Conservation (phyloP, 2,329 filamentous ascomycete species). For the Neofusicoccum parvum region DNA sequence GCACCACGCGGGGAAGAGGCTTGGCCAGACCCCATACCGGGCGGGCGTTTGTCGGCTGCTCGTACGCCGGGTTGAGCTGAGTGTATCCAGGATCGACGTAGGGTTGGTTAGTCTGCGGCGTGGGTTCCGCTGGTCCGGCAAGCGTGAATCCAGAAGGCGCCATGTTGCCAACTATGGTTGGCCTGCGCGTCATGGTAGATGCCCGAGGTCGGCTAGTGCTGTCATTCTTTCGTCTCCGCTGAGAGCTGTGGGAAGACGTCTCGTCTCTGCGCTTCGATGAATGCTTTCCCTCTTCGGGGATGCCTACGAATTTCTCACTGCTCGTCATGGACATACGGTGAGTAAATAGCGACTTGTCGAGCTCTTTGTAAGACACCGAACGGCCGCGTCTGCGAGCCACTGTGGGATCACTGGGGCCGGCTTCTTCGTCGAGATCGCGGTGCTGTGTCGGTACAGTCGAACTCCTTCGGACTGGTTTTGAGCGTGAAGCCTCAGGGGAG, state of each 20-base stretch:
- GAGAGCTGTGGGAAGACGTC: background rate
- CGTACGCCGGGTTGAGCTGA: slow-evolving; percentile 57
- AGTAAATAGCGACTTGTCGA: background rate
- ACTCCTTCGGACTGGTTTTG: slow-evolving; percentile 6
- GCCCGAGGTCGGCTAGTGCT: background rate
- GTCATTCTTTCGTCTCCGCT: background rate
- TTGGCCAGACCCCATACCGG: slow-evolving; percentile 59
- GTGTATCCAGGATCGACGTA: slow-evolving; percentile 56
- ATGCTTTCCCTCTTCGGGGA: background rate
- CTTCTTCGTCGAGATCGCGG: background rate
- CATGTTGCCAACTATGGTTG: background rate
- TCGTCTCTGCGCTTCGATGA: background rate
- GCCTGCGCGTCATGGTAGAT: slow-evolving; percentile 1
- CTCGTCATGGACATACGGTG: background rate
- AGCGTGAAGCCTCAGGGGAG: background rate
- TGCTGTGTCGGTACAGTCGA: slow-evolving; percentile 4
- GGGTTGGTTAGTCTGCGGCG: slow-evolving; percentile 2
- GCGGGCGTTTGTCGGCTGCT: slow-evolving; percentile 50
- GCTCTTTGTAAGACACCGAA: background rate
- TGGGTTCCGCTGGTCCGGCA: slow-evolving; percentile 11
- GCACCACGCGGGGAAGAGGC: slow-evolving; percentile 56
- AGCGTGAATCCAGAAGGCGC: slow-evolving; percentile 14
- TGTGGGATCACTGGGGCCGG: background rate
- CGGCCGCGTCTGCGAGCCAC: background rate
- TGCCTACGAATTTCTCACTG: background rate